Base-by-base conservation (phyloP, 2,329 filamentous ascomycete genomes). In the Ambrosiella cleistominuta region DNA sequence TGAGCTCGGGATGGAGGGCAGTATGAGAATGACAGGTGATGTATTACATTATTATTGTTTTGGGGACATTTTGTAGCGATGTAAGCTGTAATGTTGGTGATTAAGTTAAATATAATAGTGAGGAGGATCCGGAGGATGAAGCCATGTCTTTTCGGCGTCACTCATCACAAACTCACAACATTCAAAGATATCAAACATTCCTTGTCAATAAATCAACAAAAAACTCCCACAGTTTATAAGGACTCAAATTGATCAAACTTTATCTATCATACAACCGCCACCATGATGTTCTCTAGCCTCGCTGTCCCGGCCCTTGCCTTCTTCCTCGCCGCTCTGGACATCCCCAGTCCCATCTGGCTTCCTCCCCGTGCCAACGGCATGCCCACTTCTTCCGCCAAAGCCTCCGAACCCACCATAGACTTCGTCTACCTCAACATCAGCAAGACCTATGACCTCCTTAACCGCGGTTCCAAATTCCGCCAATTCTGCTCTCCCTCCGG, bases 271-370 rank as follows among this genome's bases (percentile, higher is more conserved):
- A 7, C 9, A 56, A 19, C 6, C 35, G n/a, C 17, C 59, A 58
- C 9, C n/a, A 67, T 66, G 65, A 56, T 63, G 56, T 56, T 64
- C 63, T 64, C 63, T 47, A 62, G 62, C 6, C 47, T 51, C 13
- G n/a, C 64, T 47, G 45, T 64, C 27, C 56, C 62, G 8, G 51
- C 63, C 36, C 13, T 64, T 42, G 60, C 64, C 51, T 56, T 63
- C 42, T 54, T 63, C 50, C 61, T 63, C 36, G 61, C 60, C 15
- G 63, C 64, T 19, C 58, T 66, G 37, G 60, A 62, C 35, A 42
- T 56, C 19, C 47, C 59, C 9, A 45, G 45, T 7, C 36, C 58
- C n/a, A 36, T 57, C 35, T 64, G 61, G 61, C 63, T 66, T 57
- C 57, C 57, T 2, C 63, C 65, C n/a, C 63, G 63, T 5, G 61